Evolutionary conservation across 345 rosid species (phyloP).

Genomic region (Populus euphratica): DNA sequence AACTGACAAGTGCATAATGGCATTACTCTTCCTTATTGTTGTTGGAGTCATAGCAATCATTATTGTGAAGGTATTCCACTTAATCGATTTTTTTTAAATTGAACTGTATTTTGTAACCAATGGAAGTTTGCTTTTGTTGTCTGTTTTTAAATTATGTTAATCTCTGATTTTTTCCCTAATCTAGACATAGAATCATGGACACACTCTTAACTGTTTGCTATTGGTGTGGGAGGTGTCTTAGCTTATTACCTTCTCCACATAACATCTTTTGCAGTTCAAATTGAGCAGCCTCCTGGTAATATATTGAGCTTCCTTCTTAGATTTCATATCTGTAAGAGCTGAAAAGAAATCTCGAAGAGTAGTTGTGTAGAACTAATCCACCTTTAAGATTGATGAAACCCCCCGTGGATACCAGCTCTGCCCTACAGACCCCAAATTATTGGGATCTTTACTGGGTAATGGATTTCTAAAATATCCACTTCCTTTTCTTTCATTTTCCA

Average conservation of each 20-base stretch:
- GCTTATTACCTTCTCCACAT: background rate
- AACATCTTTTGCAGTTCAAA: background rate
- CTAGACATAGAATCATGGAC: background rate
- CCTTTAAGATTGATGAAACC: background rate
- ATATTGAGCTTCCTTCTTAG: background rate
- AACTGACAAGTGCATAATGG: conserved; percentile 89
- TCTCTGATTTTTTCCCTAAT: background rate
- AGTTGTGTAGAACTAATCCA: background rate
- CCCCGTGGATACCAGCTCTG: background rate
- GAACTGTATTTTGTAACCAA: background rate
- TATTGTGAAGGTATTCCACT: conserved; percentile 67
- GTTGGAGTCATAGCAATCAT: conserved; percentile 79
- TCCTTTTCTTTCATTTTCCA: conserved; percentile 3
- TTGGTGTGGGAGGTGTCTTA: background rate
- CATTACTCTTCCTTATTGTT: conserved; percentile 74
- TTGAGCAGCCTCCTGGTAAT: no score
- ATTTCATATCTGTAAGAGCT: background rate
- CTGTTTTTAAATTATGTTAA: background rate
- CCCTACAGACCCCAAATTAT: background rate
- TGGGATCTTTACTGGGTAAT: background rate
- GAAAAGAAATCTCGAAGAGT: background rate
- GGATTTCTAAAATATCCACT: conserved; percentile 32
- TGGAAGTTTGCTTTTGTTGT: background rate
- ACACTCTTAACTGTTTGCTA: background rate
- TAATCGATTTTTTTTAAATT: background rate